Conservation (phyloP, 805 yeast species). For the Scheffersomyces amazonensis region DNA sequence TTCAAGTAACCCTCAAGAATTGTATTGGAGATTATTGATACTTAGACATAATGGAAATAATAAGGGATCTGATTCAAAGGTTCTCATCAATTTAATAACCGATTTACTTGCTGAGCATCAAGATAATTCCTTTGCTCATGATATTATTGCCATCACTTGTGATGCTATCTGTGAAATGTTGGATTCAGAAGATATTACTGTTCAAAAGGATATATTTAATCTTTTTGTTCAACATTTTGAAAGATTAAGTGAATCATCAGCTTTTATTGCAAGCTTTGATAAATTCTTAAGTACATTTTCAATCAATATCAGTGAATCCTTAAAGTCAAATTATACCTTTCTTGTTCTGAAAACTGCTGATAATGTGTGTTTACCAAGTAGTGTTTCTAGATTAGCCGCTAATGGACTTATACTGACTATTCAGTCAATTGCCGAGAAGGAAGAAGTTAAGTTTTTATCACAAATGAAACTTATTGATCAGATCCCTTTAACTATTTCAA, state of each 20-base stretch:
- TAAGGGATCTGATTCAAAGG: slow-evolving; percentile 18
- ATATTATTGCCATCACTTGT: slow-evolving; percentile 41
- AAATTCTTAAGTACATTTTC: slow-evolving; percentile 16
- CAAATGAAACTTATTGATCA: slow-evolving; percentile 64
- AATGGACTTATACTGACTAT: slow-evolving; percentile 44
- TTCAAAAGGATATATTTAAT: not conserved
- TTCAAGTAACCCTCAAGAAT: slow-evolving; percentile 23
- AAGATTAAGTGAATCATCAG: slow-evolving; percentile 29
- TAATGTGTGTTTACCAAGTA: slow-evolving; percentile 50
- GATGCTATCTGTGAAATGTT: slow-evolving; percentile 25
- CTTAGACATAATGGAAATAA: slow-evolving; percentile 20
- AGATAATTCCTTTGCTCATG: slow-evolving; percentile 18
- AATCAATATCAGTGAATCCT: not conserved
- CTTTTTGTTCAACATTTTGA: slow-evolving; percentile 12
- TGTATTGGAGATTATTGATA: slow-evolving; percentile 49
- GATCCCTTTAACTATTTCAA: slow-evolving; percentile 64
- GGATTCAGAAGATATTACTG: slow-evolving; percentile 8
- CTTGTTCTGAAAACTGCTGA: slow-evolving; percentile 11
- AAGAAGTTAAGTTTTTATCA: slow-evolving; percentile 40
- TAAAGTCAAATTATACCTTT: slow-evolving; percentile 6
- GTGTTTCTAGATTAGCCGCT: slow-evolving; percentile 47
- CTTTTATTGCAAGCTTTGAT: slow-evolving; percentile 34
- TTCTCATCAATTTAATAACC: slow-evolving; percentile 12
- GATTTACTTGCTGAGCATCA: slow-evolving; percentile 5
- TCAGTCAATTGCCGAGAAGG: slow-evolving; percentile 13